Percentiles rank a stretch among this genome's conserved stretches.
Evolutionary conservation across 805 yeast species (phyloP).

Genomic region (Myxozyma geophila): DNA sequence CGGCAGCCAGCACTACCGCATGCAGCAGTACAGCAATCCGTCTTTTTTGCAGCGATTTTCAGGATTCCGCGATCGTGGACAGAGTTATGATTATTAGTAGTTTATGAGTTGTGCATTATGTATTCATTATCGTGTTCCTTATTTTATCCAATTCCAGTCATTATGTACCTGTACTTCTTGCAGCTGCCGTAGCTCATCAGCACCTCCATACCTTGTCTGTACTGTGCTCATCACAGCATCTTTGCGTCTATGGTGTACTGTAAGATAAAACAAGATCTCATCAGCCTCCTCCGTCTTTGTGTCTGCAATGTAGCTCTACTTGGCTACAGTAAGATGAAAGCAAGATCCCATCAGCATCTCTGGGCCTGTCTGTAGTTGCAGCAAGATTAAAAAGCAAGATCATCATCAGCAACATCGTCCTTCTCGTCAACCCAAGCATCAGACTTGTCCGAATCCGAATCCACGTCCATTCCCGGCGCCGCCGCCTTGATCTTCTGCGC

Average conservation of each 20-base stretch:
- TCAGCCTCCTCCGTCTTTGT: no score
- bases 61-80: conserved; percentile 10
- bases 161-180: no score
- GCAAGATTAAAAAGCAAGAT: conserved; percentile 14
- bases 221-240: background rate
- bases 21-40: background rate
- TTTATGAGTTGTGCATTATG: background rate
- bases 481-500: conserved; percentile 14
- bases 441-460: conserved; percentile 25
- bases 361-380: no score
- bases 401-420: conserved; percentile 3
- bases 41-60: conserved; percentile 3
- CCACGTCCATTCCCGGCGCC: conserved; percentile 26
- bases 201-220: no score
- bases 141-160: no score
- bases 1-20: background rate
- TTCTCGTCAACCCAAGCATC: conserved; percentile 17
- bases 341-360: no score
- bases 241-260: no score
- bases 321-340: no score
- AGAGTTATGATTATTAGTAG: conserved; percentile 6
- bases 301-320: no score
- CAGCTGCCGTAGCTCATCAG: no score
- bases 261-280: no score
- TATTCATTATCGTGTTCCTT: background rate